phyloP scores from a whole-genome alignment of 2,329 filamentous ascomycete species.

The Cytospora paraplurivora region DNA sequence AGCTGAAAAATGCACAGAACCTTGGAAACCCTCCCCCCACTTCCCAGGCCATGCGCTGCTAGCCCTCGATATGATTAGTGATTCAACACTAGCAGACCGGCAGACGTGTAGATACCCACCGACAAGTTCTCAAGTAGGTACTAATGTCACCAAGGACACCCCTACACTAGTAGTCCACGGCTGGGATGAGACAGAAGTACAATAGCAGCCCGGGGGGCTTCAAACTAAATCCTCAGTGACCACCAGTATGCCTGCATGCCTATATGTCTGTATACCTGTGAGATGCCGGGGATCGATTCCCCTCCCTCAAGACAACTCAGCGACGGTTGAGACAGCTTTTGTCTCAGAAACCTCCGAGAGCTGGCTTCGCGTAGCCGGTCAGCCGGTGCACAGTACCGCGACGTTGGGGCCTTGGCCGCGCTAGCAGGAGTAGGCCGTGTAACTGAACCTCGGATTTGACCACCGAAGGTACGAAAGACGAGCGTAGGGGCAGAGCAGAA shows the following conservation, averaged over 20 bases:
- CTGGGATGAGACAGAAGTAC: conserved; percentile 14
- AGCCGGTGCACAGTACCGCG: neutral
- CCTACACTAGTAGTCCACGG: neutral
- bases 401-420: neutral
- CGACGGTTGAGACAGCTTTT: conserved; percentile 3
- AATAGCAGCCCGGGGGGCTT: conserved; percentile 7
- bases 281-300: neutral
- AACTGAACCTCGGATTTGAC: conserved; percentile 12
- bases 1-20: neutral
- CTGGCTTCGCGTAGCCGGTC: neutral
- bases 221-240: conserved; percentile 9
- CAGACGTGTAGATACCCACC: neutral
- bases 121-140: neutral
- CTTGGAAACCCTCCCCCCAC: neutral
- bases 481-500: too few species aligned
- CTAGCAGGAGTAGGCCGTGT: conserved; percentile 21
- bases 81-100: neutral
- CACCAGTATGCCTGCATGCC: neutral
- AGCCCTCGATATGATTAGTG: neutral
- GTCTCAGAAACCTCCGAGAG: conserved; percentile 20
- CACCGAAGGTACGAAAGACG: neutral
- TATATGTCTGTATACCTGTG: conserved; percentile 9
- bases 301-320: neutral
- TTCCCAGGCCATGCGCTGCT: neutral
- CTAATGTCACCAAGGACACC: neutral